Conservation (phyloP, 108 stramenopile species). For the Skeletonema grethae region DNA sequence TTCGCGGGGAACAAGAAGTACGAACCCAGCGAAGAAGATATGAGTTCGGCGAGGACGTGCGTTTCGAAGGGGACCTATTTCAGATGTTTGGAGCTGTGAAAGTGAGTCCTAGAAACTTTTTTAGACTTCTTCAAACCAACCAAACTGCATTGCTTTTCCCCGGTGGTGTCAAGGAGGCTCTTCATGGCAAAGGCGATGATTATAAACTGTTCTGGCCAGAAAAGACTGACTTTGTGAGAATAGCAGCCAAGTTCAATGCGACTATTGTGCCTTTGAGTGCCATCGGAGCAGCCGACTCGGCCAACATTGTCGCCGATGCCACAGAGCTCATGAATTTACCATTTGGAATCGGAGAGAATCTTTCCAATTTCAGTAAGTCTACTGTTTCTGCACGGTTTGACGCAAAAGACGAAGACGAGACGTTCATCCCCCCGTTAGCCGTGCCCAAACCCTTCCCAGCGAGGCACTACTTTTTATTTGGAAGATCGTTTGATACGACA, state of each 20-base stretch:
- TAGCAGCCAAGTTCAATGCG: slow-evolving; percentile 90
- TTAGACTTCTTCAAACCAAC: slow-evolving; percentile 79
- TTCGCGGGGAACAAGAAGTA: slow-evolving; percentile 26
- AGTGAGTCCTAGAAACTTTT: slow-evolving; percentile 91
- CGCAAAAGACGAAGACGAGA: slow-evolving; percentile 53
- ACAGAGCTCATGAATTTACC: slow-evolving; percentile 69
- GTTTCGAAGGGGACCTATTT: slow-evolving; percentile 56
- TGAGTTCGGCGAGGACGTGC: slow-evolving; percentile 53
- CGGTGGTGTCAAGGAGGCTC: slow-evolving; percentile 89
- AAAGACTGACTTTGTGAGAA: slow-evolving; percentile 90
- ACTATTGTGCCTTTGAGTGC: slow-evolving; percentile 91
- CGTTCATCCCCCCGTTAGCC: slow-evolving; percentile 71
- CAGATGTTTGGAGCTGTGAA: slow-evolving; percentile 89
- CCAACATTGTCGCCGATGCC: slow-evolving; percentile 66
- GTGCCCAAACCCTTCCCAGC: slow-evolving; percentile 71
- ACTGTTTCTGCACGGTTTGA: slow-evolving; percentile 70
- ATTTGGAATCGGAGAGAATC: slow-evolving; percentile 69
- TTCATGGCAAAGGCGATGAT: slow-evolving; percentile 80
- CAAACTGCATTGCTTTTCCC: slow-evolving; percentile 90
- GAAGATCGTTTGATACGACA: slow-evolving; percentile 63
- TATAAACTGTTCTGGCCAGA: slow-evolving; percentile 94
- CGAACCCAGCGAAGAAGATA: slow-evolving; percentile 32
- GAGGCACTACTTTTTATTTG: slow-evolving; percentile 89
- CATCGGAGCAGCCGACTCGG: slow-evolving; percentile 88
- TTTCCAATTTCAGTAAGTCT: slow-evolving; percentile 47